Conservation (phyloP, 2,329 filamentous ascomycete species). For the Geosmithia flava region DNA sequence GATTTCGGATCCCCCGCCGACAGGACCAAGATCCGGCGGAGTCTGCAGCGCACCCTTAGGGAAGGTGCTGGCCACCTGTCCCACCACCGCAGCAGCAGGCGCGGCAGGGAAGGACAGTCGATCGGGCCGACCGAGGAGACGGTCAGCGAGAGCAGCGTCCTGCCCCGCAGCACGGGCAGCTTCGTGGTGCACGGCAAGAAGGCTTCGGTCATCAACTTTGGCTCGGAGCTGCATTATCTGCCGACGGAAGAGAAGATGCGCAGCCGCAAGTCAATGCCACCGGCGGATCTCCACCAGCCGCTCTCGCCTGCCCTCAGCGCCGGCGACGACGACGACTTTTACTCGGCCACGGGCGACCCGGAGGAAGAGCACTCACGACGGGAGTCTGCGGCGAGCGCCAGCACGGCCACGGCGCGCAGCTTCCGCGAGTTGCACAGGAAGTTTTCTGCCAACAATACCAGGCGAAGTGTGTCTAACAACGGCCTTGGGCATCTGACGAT, state of each 20-base stretch:
- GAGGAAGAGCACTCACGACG: constrained; percentile 39
- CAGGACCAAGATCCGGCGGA: constrained; percentile 56
- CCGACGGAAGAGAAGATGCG: constrained; percentile 61
- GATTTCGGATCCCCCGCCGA: constrained; percentile 22
- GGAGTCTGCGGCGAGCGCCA: constrained; percentile 50
- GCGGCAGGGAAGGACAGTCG: constrained; percentile 48
- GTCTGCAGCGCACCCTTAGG: constrained; percentile 78
- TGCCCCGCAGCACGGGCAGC: constrained; percentile 70
- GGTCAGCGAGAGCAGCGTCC: constrained; percentile 44
- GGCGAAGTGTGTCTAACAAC: constrained; percentile 25
- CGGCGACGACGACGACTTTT: constrained; percentile 35
- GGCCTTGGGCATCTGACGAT: constrained; percentile 24
- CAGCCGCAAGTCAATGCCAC: constrained; percentile 33
- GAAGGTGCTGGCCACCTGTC: constrained; percentile 59
- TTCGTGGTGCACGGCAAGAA: constrained; percentile 98
- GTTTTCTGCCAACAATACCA: constrained; percentile 40
- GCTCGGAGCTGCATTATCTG: constrained; percentile 75
- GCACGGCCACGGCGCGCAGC: constrained; percentile 54
- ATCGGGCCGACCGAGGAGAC: constrained; percentile 17
- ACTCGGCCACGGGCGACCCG: constrained; percentile 33
- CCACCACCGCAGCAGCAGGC: constrained; percentile 56
- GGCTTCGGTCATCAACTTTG: constrained; percentile 92
- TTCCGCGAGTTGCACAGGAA: constrained; percentile 51
- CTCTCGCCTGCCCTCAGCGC: constrained; percentile 20
- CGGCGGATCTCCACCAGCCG: constrained; percentile 3